Evolutionary conservation across 2,329 filamentous ascomycete species (phyloP).

Genomic region (Scopulariopsis brevicaulis): DNA sequence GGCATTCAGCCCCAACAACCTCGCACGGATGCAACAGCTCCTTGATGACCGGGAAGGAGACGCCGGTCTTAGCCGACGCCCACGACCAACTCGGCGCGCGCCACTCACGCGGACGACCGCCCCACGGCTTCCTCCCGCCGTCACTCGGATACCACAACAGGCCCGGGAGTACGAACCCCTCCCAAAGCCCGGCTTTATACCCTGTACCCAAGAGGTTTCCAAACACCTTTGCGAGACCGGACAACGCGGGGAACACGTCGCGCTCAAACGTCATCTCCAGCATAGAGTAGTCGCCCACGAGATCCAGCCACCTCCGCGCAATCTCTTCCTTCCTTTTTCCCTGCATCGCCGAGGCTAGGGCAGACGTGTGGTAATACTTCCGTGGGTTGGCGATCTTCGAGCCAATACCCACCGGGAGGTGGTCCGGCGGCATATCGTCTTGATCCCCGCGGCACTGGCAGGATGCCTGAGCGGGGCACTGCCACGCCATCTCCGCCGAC

Average conservation of each 20-base stretch:
- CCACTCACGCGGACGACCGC: background rate
- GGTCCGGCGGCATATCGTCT: background rate
- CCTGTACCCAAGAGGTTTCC: background rate
- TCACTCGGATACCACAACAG: background rate
- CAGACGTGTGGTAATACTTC: background rate
- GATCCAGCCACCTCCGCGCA: background rate
- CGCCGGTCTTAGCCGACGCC: background rate
- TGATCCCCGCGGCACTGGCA: background rate
- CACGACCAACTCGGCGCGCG: background rate
- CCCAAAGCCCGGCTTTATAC: background rate
- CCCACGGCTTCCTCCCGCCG: background rate
- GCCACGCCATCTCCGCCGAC: background rate
- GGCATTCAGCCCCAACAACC: background rate
- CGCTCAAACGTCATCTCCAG: background rate
- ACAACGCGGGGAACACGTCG: background rate
- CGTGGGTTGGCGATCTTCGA: background rate
- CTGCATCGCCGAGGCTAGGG: background rate
- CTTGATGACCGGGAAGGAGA: background rate
- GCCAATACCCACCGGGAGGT: background rate
- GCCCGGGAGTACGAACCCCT: background rate
- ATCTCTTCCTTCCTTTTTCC: background rate
- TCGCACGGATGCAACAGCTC: background rate
- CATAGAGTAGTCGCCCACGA: background rate
- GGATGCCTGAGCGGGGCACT: background rate
- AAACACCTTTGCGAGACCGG: background rate